Evolutionary conservation across 164 flowering plant genomes (phyloP), one percentile per base, ranked within the genome.

Genomic region (Annona squamosa): DNA sequence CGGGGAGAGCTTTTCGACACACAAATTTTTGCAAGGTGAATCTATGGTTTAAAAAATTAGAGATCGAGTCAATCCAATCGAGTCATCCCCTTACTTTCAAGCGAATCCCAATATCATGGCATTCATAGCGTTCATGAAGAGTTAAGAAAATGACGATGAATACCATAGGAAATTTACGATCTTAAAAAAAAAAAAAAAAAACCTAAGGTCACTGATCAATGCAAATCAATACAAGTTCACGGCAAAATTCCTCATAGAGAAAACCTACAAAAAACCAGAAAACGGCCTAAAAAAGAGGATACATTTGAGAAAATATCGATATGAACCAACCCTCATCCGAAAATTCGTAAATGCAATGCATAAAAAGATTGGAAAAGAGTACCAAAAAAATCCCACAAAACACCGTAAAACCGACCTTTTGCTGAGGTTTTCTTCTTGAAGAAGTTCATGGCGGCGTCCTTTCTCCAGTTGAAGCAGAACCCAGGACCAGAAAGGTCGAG

Each of bases 351-450:
- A 52, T 52, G 9, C 44, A 41, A 66, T 4, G 17, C 42, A 66
- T 42, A 16, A 66, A 66, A 41, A 4, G 18, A 66, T 12, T 63
- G 37, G 37, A 12, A 41, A 13, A 10, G 16, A 18, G n/a, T 46
- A 37, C 9, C 13, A 4, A 41, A 6, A 47, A 19, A 69, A 59
- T n/a, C 26, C 5, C 7, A 16, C 43, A 7, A 18, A 57, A 72
- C 37, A 61, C 48, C 37, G 37, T 47, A 9, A 47, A 48, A 47
- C 44, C 67, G 37, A 79, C 81, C 81, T 79, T 79, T 79, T 19
- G 79, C 79, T 0, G 79, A 37, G 44, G 74, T 73, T 68, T 79
- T 79, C 79, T 79, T 79, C 79, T 79, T 79, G 63, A 79, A 79
- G 56, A 79, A 65, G 78, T 76, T 79, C 76, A 76, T 73, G 75